A percentile compares a stretch with the other conserved stretches of the same genome.
phyloP scores from a whole-genome alignment of 176 grass and related monocot genomes.

The Phoenix dactylifera region DNA sequence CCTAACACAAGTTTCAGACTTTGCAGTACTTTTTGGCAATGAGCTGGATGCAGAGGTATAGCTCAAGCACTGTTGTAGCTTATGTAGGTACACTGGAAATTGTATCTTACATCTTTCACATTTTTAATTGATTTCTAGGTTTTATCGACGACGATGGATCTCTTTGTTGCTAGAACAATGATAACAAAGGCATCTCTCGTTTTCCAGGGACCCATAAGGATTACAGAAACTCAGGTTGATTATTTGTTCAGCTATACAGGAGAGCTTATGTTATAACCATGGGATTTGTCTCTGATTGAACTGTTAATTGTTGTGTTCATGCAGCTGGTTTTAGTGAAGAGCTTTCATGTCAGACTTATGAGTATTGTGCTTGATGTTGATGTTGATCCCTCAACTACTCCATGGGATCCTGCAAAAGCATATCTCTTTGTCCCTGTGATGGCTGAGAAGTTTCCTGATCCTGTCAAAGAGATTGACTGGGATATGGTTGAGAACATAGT shows the following conservation, averaged over 20 bases:
- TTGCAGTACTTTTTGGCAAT: slow-evolving; percentile 89
- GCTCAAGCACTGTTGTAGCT: no score
- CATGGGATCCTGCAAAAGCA: slow-evolving; percentile 93
- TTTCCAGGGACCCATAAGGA: slow-evolving; percentile 74
- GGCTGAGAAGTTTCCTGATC: slow-evolving; percentile 40
- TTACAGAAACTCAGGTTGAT: slow-evolving; percentile 76
- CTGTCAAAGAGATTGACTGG: slow-evolving; percentile 82
- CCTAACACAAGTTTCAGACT: slow-evolving; percentile 73
- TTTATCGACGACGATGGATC: slow-evolving; percentile 99
- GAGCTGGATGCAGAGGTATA: slow-evolving; percentile 99
- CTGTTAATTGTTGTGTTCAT: slow-evolving; percentile 25
- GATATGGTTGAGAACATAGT: slow-evolving; percentile 68
- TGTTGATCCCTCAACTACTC: slow-evolving; percentile 93
- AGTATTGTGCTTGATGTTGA: slow-evolving; percentile 96
- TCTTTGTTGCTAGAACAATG: slow-evolving; percentile 99
- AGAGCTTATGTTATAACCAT: no score
- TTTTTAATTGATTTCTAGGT: slow-evolving; percentile 38
- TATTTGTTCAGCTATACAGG: slow-evolving; percentile 14
- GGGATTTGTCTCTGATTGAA: neutral
- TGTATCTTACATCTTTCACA: no score
- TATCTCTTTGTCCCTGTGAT: slow-evolving; percentile 84
- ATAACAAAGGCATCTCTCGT: slow-evolving; percentile 99
- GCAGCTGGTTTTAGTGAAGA: slow-evolving; percentile 82
- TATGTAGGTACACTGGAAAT: no score
- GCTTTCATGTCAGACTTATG: slow-evolving; percentile 99